A percentile compares a stretch with the other conserved stretches of the same genome.
Conservation (phyloP, 2,329 filamentous ascomycete species). For the Acrocalymma vagum region DNA sequence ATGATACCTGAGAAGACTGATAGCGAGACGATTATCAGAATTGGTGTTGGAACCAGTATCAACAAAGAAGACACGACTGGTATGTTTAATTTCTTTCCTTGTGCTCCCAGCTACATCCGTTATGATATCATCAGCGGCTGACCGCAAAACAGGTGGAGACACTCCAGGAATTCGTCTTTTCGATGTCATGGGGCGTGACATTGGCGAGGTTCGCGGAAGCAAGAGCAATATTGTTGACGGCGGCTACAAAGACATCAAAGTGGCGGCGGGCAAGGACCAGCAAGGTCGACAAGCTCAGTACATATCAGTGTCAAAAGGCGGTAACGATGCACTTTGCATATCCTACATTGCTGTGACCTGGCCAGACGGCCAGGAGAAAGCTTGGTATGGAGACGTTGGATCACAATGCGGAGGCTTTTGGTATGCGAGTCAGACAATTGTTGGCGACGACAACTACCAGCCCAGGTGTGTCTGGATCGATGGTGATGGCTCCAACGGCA, state of each 20-base stretch:
- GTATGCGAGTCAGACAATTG: constrained; percentile 13
- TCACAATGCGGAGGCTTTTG: constrained; percentile 8
- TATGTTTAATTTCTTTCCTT: not conserved
- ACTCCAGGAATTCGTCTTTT: not conserved
- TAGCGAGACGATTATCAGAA: not conserved
- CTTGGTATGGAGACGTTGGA: constrained; percentile 16
- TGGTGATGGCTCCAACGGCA: constrained; percentile 10
- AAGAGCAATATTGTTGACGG: constrained; percentile 1
- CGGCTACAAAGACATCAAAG: not conserved
- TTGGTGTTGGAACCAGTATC: not conserved
- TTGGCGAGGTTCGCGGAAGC: not conserved
- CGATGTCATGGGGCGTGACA: not conserved
- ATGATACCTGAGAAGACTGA: not conserved
- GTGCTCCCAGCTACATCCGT: not conserved
- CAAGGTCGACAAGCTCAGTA: constrained; percentile 2
- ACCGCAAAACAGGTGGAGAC: not conserved
- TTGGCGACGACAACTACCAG: constrained; percentile 3
- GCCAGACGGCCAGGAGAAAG: constrained; percentile 12
- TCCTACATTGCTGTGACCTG: constrained; percentile 14
- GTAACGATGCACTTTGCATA: constrained; percentile 15
- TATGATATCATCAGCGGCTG: no score
- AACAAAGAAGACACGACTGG: not conserved
- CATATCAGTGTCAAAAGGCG: constrained; percentile 5
- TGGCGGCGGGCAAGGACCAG: not conserved
- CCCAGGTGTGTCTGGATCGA: constrained; percentile 17